Evolutionary conservation across 208 protist species (phyloP).

Genomic region (Wallacemonas sp.): DNA sequence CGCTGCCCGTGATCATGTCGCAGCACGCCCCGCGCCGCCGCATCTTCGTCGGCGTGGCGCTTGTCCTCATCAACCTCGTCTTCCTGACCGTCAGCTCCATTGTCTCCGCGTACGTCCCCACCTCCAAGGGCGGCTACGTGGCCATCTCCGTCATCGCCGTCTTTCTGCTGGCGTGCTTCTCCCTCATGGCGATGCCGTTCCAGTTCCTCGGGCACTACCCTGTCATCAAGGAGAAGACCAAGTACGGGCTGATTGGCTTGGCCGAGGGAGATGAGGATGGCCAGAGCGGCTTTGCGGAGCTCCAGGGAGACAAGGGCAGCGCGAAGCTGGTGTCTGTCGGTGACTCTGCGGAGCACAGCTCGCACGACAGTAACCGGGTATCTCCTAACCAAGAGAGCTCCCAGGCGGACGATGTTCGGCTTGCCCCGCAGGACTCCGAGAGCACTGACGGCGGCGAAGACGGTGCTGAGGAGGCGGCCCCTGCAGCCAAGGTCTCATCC

Average conservation of each 20-base stretch:
- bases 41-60: slow-evolving; percentile 51
- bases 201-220: slow-evolving; percentile 66
- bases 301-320: slow-evolving; percentile 15
- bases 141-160: slow-evolving; percentile 50
- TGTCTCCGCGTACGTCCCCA: slow-evolving; percentile 45
- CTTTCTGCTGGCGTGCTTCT: slow-evolving; percentile 50
- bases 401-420: neutral
- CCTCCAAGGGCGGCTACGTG: slow-evolving; percentile 32
- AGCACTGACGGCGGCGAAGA: neutral
- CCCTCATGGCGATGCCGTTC: slow-evolving; percentile 64
- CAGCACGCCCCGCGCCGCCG: slow-evolving; percentile 50
- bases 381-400: too few species aligned
- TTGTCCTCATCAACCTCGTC: slow-evolving; percentile 45
- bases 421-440: neutral
- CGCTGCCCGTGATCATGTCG: slow-evolving; percentile 42
- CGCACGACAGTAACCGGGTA: slow-evolving; percentile 4
- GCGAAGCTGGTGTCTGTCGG: neutral
- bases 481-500: slow-evolving; percentile 17
- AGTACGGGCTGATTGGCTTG: slow-evolving; percentile 44
- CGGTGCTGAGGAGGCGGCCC: slow-evolving; percentile 11
- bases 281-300: neutral
- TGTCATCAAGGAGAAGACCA: slow-evolving; percentile 39
- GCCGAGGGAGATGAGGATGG: slow-evolving; percentile 23
- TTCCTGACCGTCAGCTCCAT: slow-evolving; percentile 63
- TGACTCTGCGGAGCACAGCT: neutral